A percentile compares a stretch with the other conserved stretches of the same genome.
These are phyloP conservation scores for Phytophthora syringae DNA, from an alignment of 352 stramenopile genomes.

Conservation along the genomic window DNA sequence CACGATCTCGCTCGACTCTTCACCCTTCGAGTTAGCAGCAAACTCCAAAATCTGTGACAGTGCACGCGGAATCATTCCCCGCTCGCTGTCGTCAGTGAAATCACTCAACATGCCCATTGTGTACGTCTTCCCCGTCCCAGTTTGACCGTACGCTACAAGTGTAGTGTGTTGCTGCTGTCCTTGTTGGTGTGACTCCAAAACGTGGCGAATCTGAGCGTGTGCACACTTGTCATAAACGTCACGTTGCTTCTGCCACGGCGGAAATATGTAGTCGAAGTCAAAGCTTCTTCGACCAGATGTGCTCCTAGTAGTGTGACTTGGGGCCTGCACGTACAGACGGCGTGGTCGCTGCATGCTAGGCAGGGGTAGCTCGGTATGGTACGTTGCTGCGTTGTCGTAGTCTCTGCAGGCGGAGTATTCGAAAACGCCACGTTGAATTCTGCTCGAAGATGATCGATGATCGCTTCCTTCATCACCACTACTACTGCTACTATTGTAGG, in stretches of 20 bases:
- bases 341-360: constrained; percentile 31
- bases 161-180: constrained; percentile 45
- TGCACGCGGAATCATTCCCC: constrained; percentile 72
- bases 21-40: constrained; percentile 16
- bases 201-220: constrained; percentile 42
- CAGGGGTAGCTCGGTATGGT: constrained; percentile 21
- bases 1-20: constrained; percentile 10
- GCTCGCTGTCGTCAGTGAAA: constrained; percentile 34
- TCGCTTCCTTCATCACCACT: constrained; percentile 21
- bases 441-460: constrained; percentile 3
- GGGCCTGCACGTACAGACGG: constrained; percentile 34
- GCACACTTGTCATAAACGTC: constrained; percentile 61
- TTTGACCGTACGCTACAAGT: constrained; percentile 76
- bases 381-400: constrained; percentile 11
- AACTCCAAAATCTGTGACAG: constrained; percentile 58
- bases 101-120: constrained; percentile 77
- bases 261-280: constrained; percentile 73
- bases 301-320: constrained; percentile 2
- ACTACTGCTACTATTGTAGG: constrained; percentile 16
- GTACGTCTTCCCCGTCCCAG: constrained; percentile 78
- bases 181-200: constrained; percentile 41
- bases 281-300: constrained; percentile 48
- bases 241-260: constrained; percentile 51
- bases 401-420: constrained; percentile 29
- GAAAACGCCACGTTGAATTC: constrained; percentile 35